A percentile compares a stretch with the other conserved stretches of the same genome.
Evolutionary conservation across 2,329 filamentous ascomycete genomes (phyloP).

Genomic region (Myriosclerotinia curreyana): DNA sequence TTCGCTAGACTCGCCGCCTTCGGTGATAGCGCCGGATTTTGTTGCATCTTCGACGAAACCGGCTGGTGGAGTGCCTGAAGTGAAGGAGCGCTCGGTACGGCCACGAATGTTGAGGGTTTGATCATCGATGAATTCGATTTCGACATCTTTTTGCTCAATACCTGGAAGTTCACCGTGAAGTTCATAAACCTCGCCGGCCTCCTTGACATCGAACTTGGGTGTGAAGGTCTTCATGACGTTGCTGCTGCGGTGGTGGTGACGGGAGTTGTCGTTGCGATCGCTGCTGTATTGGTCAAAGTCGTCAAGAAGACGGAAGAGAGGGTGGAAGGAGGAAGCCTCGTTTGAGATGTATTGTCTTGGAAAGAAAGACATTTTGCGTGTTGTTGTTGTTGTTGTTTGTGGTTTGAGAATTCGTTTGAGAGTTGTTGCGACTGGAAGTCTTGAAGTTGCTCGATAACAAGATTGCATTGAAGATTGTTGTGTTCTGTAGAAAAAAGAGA

Average conservation of each 20-base stretch:
- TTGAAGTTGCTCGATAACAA: slow-evolving; percentile 13
- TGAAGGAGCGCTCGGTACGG: slow-evolving; percentile 61
- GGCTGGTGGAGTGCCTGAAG: slow-evolving; percentile 46
- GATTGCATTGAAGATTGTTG: slow-evolving; percentile 24
- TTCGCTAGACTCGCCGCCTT: slow-evolving; percentile 44
- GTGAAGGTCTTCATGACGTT: slow-evolving; percentile 52
- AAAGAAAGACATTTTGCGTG: slow-evolving; percentile 59
- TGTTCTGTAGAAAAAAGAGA: slow-evolving; percentile 19
- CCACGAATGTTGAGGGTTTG: slow-evolving; percentile 72
- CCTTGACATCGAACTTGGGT: slow-evolving; percentile 75
- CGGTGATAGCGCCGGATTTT: slow-evolving; percentile 44
- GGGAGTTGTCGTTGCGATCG: slow-evolving; percentile 18
- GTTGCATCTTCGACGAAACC: slow-evolving; percentile 47
- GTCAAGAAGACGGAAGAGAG: slow-evolving; percentile 63
- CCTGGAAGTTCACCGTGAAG: slow-evolving; percentile 79
- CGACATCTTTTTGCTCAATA: slow-evolving; percentile 68
- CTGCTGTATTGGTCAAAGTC: slow-evolving; percentile 58
- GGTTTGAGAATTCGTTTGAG: slow-evolving; percentile 30
- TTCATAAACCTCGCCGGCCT: slow-evolving; percentile 66
- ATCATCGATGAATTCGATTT: slow-evolving; percentile 74
- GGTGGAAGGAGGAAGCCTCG: slow-evolving; percentile 48
- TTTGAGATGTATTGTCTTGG: slow-evolving; percentile 46
- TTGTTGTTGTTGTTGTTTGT: slow-evolving; percentile 29
- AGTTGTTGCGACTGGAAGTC: slow-evolving; percentile 19
- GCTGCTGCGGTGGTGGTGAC: slow-evolving; percentile 26